Conservation (phyloP, 2,329 filamentous ascomycete species). For the Neonectria faginata region DNA sequence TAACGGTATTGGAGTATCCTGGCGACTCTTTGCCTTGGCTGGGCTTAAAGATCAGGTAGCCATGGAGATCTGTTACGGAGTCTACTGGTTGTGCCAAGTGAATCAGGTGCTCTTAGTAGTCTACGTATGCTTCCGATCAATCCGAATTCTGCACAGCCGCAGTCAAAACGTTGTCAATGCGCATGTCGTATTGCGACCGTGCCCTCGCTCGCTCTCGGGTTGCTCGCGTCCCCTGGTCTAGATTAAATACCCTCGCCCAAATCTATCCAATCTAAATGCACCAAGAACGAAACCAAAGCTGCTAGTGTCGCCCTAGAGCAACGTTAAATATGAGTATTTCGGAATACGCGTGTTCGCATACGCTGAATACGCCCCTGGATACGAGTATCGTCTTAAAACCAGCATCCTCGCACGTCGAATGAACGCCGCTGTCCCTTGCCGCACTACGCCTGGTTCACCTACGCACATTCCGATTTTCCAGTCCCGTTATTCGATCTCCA, state of each 20-base stretch:
- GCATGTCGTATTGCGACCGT: too few species aligned
- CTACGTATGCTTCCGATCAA: too few species aligned
- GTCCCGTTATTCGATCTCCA: neutral
- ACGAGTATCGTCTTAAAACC: slow-evolving; percentile 8
- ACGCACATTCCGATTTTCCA: neutral
- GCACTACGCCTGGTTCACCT: neutral
- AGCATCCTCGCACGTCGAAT: neutral
- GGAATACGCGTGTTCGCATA: neutral
- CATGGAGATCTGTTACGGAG: too few species aligned
- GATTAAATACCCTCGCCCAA: neutral
- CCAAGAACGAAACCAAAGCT: neutral
- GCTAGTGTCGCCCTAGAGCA: neutral
- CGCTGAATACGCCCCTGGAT: neutral
- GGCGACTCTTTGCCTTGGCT: too few species aligned
- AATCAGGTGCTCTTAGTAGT: too few species aligned
- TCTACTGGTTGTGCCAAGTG: too few species aligned
- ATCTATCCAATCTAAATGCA: neutral
- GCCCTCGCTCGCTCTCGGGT: neutral
- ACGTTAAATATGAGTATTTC: neutral
- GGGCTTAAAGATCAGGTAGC: too few species aligned
- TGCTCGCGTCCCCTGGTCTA: neutral
- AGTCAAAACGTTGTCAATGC: too few species aligned
- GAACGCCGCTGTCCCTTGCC: neutral
- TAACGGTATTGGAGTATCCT: too few species aligned
- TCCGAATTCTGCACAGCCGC: too few species aligned